Evolutionary conservation across 768 basidiomycete genomes (phyloP).

Genomic region (Jaapia argillacea): DNA sequence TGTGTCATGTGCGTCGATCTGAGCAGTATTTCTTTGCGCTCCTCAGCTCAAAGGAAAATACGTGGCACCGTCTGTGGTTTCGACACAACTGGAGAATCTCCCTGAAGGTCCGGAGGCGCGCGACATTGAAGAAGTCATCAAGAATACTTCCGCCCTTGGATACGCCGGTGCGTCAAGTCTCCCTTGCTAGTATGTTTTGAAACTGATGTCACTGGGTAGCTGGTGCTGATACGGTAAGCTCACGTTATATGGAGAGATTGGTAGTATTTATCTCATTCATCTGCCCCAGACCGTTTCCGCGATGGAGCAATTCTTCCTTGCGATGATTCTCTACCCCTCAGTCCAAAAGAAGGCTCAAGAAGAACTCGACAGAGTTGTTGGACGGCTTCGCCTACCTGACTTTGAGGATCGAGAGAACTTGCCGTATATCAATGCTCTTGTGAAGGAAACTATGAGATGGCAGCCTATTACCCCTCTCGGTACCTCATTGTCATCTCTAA

Average conservation of each 20-base stretch:
- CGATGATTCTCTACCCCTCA: slow-evolving; percentile 16
- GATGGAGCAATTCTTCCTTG: slow-evolving; percentile 14
- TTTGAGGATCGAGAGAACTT: slow-evolving; percentile 11
- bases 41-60: no score
- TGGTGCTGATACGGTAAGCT: background rate
- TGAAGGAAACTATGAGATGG: slow-evolving; percentile 24
- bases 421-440: slow-evolving; percentile 19
- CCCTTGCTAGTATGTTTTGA: slow-evolving; percentile 8
- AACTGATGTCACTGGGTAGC: background rate
- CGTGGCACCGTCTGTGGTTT: no score
- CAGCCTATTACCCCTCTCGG: slow-evolving; percentile 15
- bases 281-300: slow-evolving; percentile 12
- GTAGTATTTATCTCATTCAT: slow-evolving; percentile 4
- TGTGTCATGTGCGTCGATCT: background rate
- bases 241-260: slow-evolving; percentile 11
- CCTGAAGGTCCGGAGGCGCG: no score
- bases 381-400: slow-evolving; percentile 14
- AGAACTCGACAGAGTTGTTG: slow-evolving; percentile 17
- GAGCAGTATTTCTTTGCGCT: no score
- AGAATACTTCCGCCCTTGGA: slow-evolving; percentile 8
- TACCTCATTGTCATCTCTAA: background rate
- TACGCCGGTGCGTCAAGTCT: no score
- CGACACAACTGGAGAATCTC: no score
- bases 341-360: slow-evolving; percentile 15
- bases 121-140: no score